A percentile compares a stretch with the other conserved stretches of the same genome.
These are phyloP conservation scores for Malus sylvestris DNA, from an alignment of 306 rosid genomes.

Conservation along the genomic window DNA sequence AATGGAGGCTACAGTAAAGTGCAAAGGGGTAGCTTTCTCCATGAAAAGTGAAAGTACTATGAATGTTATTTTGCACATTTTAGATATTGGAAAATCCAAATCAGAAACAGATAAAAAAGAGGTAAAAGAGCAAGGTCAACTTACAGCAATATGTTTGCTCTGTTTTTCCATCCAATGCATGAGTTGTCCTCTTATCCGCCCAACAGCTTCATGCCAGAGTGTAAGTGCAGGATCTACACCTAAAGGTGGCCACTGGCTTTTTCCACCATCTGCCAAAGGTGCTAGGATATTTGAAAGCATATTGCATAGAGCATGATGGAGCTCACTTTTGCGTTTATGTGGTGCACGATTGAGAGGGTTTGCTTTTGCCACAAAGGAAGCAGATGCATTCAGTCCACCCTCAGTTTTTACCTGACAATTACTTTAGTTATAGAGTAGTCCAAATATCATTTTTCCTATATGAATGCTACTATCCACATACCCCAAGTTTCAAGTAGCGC, in stretches of 20 bases:
- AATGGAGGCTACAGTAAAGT: not conserved
- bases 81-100: not conserved
- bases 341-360: conserved; percentile 93
- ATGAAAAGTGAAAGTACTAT: not conserved
- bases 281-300: conserved; percentile 97
- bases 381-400: conserved; percentile 98
- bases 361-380: conserved; percentile 99
- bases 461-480: conserved; percentile 31
- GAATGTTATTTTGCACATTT: not conserved
- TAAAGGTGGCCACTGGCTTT: conserved; percentile 97
- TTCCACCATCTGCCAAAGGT: conserved; percentile 97
- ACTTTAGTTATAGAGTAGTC: conserved; percentile 28
- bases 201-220: conserved; percentile 97
- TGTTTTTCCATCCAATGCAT: conserved; percentile 97
- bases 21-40: not conserved
- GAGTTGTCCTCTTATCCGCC: conserved; percentile 77
- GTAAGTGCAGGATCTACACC: conserved; percentile 96
- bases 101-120: not conserved
- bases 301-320: conserved; percentile 90
- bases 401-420: conserved; percentile 84
- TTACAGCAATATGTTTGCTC: conserved; percentile 93
- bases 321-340: conserved; percentile 96
- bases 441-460: conserved; percentile 12
- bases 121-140: conserved; percentile 17
- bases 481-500: conserved; percentile 99